Conservation (phyloP, 2,329 filamentous ascomycete species). For the Thermoascus crustaceus region DNA sequence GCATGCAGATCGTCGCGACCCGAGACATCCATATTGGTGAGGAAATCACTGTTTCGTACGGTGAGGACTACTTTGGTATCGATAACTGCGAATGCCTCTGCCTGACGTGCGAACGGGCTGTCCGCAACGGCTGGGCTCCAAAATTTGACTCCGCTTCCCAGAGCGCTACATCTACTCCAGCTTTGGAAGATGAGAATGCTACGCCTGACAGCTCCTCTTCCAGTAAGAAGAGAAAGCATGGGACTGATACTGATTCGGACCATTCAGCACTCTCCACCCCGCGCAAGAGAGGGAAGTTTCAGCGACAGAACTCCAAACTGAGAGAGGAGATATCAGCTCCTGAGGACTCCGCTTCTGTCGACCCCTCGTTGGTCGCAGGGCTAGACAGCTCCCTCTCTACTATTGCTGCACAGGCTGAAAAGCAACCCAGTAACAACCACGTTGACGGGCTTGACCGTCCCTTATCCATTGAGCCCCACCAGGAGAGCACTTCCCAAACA, state of each 20-base stretch:
- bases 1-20: conserved; percentile 82
- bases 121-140: conserved; percentile 74
- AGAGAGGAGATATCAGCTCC: conserved; percentile 28
- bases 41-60: conserved; percentile 94
- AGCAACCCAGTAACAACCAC: neutral
- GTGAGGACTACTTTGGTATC: conserved; percentile 90
- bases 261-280: conserved; percentile 19
- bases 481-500: conserved; percentile 3
- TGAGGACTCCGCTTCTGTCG: conserved; percentile 18
- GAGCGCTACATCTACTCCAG: conserved; percentile 27
- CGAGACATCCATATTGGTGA: conserved; percentile 78
- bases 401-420: neutral
- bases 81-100: conserved; percentile 95
- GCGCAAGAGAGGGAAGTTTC: conserved; percentile 26
- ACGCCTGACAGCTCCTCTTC: conserved; percentile 11
- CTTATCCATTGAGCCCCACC: conserved; percentile 5
- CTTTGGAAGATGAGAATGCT: conserved; percentile 17
- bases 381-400: conserved; percentile 3
- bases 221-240: conserved; percentile 22
- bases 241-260: conserved; percentile 21
- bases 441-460: neutral
- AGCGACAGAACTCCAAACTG: conserved; percentile 26
- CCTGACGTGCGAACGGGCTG: conserved; percentile 67
- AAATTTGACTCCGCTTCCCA: conserved; percentile 28
- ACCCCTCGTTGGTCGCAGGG: conserved; percentile 6